These are phyloP conservation scores for Hyaloscypha bicolor DNA, from an alignment of 495 filamentous ascomycete species.

Conservation along the genomic window DNA sequence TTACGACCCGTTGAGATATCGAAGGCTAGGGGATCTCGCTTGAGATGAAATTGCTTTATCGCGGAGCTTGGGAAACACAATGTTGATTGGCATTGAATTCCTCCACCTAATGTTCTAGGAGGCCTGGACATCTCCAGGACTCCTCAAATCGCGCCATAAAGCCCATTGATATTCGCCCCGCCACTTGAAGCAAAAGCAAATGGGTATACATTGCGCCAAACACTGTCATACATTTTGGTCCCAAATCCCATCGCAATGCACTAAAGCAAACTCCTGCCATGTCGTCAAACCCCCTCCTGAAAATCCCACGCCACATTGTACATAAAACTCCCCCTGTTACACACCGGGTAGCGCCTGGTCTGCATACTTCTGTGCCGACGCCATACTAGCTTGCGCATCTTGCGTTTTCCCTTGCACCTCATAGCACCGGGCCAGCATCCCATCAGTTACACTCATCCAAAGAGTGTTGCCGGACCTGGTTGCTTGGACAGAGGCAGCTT, in stretches of 20 bases:
- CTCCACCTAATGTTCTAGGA: not conserved
- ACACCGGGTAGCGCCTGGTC: slow-evolving; percentile 25
- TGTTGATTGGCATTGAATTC: not conserved
- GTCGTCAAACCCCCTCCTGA: not conserved
- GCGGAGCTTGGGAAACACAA: not conserved
- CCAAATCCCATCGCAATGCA: slow-evolving; percentile 14
- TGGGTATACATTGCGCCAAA: slow-evolving; percentile 29
- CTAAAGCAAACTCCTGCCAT: not conserved
- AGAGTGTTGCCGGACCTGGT: slow-evolving; percentile 73
- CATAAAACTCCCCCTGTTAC: not conserved
- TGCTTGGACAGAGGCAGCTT: slow-evolving; percentile 73
- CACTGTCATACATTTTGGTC: slow-evolving; percentile 8
- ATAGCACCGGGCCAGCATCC: slow-evolving; percentile 74
- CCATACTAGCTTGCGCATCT: slow-evolving; percentile 51
- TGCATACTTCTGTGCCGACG: slow-evolving; percentile 21
- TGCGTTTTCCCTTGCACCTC: slow-evolving; percentile 69
- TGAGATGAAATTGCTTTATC: not conserved
- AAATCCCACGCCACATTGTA: slow-evolving; percentile 3
- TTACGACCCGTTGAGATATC: no score
- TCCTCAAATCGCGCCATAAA: not conserved
- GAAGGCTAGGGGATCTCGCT: not conserved
- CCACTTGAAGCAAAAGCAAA: slow-evolving; percentile 20
- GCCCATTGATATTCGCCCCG: not conserved
- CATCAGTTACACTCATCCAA: slow-evolving; percentile 84
- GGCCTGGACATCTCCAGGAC: not conserved